Conservation (phyloP, 164 flowering plant species). For the Brasenia schreberi region DNA sequence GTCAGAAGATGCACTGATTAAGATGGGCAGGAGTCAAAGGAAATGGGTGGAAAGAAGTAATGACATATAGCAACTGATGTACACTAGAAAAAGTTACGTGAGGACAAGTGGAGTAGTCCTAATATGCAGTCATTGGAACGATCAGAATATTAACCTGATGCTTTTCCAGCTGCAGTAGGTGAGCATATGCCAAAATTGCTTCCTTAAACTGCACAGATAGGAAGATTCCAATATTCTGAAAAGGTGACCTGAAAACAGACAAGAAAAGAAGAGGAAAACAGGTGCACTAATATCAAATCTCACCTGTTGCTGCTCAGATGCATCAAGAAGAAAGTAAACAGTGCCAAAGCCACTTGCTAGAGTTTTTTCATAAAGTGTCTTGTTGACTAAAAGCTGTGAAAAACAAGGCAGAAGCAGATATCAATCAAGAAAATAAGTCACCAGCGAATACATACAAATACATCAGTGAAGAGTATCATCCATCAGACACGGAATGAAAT, state of each 20-base stretch:
- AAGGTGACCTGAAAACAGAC: slow-evolving; percentile 1
- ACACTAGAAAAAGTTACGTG: too few relatives aligned
- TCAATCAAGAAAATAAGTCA: slow-evolving; percentile 1
- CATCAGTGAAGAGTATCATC: neutral
- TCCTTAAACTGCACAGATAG: slow-evolving; percentile 76
- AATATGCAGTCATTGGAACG: neutral
- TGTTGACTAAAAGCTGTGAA: slow-evolving; percentile 78
- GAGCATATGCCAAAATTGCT: slow-evolving; percentile 71
- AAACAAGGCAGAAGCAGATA: neutral
- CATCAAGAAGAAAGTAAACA: slow-evolving; percentile 89
- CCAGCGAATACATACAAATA: neutral
- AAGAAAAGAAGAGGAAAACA: neutral
- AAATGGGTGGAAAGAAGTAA: too few relatives aligned
- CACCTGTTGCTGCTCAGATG: slow-evolving; percentile 96
- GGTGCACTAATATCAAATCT: slow-evolving; percentile 7
- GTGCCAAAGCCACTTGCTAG: slow-evolving; percentile 94
- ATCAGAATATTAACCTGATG: slow-evolving; percentile 32
- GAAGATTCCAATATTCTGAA: neutral
- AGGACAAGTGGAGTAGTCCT: too few relatives aligned
- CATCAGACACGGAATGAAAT: too few relatives aligned
- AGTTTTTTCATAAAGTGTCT: slow-evolving; percentile 87
- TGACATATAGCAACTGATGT: too few relatives aligned
- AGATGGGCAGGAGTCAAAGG: too few relatives aligned
- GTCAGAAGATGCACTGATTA: too few relatives aligned
- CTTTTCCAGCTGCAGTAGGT: slow-evolving; percentile 43